Evolutionary conservation across 208 protist genomes (phyloP).

Genomic region (Blastocrithidia nonstop): DNA sequence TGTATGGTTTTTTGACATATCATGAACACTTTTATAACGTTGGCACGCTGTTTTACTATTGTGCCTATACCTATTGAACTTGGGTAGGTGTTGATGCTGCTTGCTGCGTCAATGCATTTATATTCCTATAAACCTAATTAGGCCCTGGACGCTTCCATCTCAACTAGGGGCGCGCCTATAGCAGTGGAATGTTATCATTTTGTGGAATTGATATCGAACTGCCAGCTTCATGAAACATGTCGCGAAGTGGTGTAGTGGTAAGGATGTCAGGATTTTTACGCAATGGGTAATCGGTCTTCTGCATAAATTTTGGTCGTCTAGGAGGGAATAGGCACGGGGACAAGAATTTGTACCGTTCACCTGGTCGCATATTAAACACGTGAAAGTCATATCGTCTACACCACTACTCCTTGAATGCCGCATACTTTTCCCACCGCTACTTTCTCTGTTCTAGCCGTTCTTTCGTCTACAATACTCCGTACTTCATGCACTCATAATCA

Average conservation of each 20-base stretch:
- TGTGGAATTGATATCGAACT: slow-evolving; percentile 28
- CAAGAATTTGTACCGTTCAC: slow-evolving; percentile 66
- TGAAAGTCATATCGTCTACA: slow-evolving; percentile 83
- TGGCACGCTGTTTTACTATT: too few relatives aligned
- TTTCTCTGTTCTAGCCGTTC: slow-evolving; percentile 63
- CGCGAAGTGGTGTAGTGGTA: slow-evolving; percentile 48
- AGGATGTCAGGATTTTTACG: slow-evolving; percentile 86
- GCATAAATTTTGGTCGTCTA: slow-evolving; percentile 40
- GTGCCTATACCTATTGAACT: too few relatives aligned
- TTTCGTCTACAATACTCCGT: slow-evolving; percentile 68
- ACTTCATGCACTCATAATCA: slow-evolving; percentile 79
- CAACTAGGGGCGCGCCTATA: slow-evolving; percentile 51
- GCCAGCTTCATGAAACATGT: slow-evolving; percentile 33
- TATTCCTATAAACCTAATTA: slow-evolving; percentile 7
- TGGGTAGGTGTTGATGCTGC: too few relatives aligned
- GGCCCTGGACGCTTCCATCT: slow-evolving; percentile 68
- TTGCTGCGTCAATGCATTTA: too few relatives aligned
- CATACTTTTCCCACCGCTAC: slow-evolving; percentile 70
- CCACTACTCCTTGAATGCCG: slow-evolving; percentile 83
- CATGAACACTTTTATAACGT: too few relatives aligned
- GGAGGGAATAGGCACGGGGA: slow-evolving; percentile 67
- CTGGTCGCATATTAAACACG: slow-evolving; percentile 76
- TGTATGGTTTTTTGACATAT: too few relatives aligned
- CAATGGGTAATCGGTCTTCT: slow-evolving; percentile 61
- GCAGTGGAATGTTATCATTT: slow-evolving; percentile 35